Conservation (phyloP, 23 red algal genomes). For the Gracilaria domingensis region DNA sequence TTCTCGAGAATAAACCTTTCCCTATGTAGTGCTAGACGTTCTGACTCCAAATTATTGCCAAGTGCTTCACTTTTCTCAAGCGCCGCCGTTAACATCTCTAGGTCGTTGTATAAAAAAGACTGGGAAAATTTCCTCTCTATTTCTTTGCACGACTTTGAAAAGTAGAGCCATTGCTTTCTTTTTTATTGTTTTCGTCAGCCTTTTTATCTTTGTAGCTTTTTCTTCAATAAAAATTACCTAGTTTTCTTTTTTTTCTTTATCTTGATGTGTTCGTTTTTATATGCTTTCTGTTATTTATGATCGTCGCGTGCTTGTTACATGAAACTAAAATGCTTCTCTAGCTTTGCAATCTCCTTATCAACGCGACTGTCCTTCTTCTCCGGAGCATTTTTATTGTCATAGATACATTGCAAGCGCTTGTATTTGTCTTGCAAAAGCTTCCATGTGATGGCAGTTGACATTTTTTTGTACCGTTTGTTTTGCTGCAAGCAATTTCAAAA, state of each 20-base stretch:
- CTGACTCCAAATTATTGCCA: neutral
- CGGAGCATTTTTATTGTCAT: neutral
- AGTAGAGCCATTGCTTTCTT: neutral
- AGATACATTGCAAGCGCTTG: neutral
- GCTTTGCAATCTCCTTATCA: neutral
- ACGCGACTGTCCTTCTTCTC: neutral
- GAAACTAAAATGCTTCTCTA: neutral
- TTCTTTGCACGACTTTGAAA: neutral
- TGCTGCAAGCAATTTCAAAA: neutral
- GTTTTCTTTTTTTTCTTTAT: neutral
- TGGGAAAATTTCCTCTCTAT: neutral
- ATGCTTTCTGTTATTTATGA: neutral
- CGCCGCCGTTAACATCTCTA: neutral
- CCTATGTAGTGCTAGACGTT: neutral
- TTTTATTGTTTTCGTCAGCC: too few relatives aligned
- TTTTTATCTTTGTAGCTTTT: neutral
- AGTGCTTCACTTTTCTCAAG: neutral
- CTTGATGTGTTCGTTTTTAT: neutral
- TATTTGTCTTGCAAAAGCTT: neutral
- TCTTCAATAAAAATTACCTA: neutral
- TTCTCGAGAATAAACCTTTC: neutral
- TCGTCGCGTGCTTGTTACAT: neutral
- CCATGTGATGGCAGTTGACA: neutral
- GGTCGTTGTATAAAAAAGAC: neutral
- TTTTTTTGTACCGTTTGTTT: neutral